Evolutionary conservation across 495 filamentous ascomycete species (phyloP).

Genomic region (Podospora fimiseda): DNA sequence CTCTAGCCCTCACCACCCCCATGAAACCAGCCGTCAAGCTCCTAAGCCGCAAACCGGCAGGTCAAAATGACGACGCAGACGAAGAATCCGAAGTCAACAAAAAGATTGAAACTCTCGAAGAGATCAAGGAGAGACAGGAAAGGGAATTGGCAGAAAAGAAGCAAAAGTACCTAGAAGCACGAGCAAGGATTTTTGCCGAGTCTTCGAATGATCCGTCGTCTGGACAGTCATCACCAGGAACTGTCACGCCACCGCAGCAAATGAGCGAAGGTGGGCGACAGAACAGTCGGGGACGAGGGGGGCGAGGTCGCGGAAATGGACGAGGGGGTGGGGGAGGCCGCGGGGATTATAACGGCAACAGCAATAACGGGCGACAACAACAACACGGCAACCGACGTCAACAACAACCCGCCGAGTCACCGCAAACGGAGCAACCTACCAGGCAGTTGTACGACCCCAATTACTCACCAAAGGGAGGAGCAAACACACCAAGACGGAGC

Average conservation of each 20-base stretch:
- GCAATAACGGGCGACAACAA: slow-evolving; percentile 2
- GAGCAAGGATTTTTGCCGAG: slow-evolving; percentile 75
- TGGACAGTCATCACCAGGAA: slow-evolving; percentile 42
- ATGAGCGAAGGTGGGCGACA: slow-evolving; percentile 23
- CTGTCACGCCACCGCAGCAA: slow-evolving; percentile 53
- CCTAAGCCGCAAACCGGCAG: slow-evolving; percentile 71
- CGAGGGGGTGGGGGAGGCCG: slow-evolving; percentile 22
- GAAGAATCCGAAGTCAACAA: slow-evolving; percentile 51
- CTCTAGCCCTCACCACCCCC: slow-evolving; percentile 52
- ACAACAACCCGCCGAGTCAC: slow-evolving; percentile 15
- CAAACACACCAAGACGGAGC: slow-evolving; percentile 42
- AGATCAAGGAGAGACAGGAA: slow-evolving; percentile 65
- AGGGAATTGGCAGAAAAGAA: slow-evolving; percentile 81
- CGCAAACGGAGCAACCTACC: slow-evolving; percentile 1
- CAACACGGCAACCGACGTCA: slow-evolving; percentile 16
- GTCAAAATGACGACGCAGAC: slow-evolving; percentile 63
- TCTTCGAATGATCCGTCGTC: slow-evolving; percentile 42
- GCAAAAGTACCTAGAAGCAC: slow-evolving; percentile 76
- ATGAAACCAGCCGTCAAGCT: slow-evolving; percentile 79
- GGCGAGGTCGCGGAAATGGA: slow-evolving; percentile 16
- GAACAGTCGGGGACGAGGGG: slow-evolving; percentile 23
- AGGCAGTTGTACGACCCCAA: slow-evolving; percentile 67
- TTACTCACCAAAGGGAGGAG: slow-evolving; percentile 55
- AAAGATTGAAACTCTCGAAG: slow-evolving; percentile 59
- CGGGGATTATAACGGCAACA: slow-evolving; percentile 8